Evolutionary conservation across 169 alveolate species (phyloP).

Genomic region (Cryptosporidium bovis): DNA sequence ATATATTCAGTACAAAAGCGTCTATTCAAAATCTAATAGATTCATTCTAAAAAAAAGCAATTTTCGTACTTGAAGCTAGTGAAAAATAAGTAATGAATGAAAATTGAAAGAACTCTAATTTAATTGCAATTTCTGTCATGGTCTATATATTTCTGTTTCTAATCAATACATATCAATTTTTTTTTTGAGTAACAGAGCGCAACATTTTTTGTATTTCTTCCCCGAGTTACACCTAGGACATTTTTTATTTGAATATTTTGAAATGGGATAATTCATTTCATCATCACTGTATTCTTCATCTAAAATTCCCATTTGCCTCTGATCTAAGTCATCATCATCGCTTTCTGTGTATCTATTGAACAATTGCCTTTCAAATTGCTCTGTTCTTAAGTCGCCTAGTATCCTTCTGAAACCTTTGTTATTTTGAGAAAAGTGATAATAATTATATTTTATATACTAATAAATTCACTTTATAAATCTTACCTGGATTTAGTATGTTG

Average conservation of each 20-base stretch:
- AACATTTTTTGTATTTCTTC: slow-evolving; percentile 57
- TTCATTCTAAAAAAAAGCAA: slow-evolving; percentile 2
- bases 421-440: neutral
- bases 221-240: slow-evolving; percentile 73
- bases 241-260: slow-evolving; percentile 64
- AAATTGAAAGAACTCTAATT: too few species aligned
- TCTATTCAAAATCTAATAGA: slow-evolving; percentile 41
- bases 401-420: slow-evolving; percentile 47
- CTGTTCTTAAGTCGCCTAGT: slow-evolving; percentile 49
- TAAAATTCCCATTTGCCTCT: neutral
- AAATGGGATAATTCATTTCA: slow-evolving; percentile 63
- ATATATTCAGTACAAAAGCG: slow-evolving; percentile 36
- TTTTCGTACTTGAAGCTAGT: neutral
- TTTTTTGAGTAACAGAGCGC: slow-evolving; percentile 35
- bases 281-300: slow-evolving; percentile 49
- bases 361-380: slow-evolving; percentile 65
- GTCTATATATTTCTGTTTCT: neutral
- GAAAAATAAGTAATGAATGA: too few species aligned
- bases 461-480: neutral
- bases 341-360: slow-evolving; percentile 25
- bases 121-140: neutral
- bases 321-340: slow-evolving; percentile 3
- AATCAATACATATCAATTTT: neutral
- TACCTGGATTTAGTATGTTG: slow-evolving; percentile 68
- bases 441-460: neutral